These are phyloP conservation scores for Porphyridium purpureum DNA, from an alignment of 23 red algal genomes.

Conservation along the genomic window DNA sequence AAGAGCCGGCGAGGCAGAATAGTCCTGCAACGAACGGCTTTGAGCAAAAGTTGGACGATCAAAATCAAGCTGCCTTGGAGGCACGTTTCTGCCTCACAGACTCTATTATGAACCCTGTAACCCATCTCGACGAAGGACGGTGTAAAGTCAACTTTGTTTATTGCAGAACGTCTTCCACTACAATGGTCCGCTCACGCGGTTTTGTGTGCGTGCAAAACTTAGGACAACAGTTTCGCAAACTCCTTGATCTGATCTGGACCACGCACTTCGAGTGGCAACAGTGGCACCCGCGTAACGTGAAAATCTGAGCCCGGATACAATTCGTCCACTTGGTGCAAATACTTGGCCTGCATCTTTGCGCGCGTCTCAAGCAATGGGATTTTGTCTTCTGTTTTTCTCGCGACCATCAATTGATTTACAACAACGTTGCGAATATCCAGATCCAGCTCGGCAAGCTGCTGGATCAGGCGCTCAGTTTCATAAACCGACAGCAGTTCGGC, in stretches of 20 bases:
- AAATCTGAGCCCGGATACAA: slow-evolving; percentile 82
- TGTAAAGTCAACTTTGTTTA: no score
- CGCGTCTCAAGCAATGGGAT: slow-evolving; percentile 25
- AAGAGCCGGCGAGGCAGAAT: no score
- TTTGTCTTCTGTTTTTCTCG: slow-evolving; percentile 34
- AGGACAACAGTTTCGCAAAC: background rate
- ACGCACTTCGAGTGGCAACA: slow-evolving; percentile 64
- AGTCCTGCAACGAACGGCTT: no score
- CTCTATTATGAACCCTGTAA: no score
- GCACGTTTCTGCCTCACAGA: no score
- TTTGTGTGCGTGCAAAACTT: no score
- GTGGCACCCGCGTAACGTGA: slow-evolving; percentile 60
- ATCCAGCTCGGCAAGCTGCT: slow-evolving; percentile 69
- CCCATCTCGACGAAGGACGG: no score
- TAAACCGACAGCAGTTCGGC: slow-evolving; percentile 98
- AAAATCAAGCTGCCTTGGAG: no score
- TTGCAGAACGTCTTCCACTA: no score
- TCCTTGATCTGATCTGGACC: slow-evolving; percentile 13
- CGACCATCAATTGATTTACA: slow-evolving; percentile 83
- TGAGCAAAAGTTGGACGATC: no score
- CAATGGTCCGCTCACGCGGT: no score
- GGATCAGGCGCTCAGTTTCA: slow-evolving; percentile 97
- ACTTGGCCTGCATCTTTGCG: slow-evolving; percentile 72
- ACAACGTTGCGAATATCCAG: slow-evolving; percentile 89
- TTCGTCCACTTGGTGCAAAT: slow-evolving; percentile 75